Base-by-base conservation (phyloP, 352 stramenopile species). In the Globisporangium radiosum region DNA sequence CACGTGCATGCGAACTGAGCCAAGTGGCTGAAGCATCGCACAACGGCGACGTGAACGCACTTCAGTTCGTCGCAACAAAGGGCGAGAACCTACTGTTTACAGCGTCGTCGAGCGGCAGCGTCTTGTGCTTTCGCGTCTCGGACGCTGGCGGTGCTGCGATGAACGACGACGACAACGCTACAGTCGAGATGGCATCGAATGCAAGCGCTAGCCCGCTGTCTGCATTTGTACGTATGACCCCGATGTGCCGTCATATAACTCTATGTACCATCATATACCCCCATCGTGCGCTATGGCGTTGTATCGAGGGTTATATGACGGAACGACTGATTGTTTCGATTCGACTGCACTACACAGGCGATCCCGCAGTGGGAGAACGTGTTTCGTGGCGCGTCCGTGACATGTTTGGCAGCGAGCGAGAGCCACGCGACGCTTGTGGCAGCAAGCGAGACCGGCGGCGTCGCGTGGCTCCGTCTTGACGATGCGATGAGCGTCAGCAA, bases 401-500 rank as follows among this genome's bases (percentile, higher is more conserved):
- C 81, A 44, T 76, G 78, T 47, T 51, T 93, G 48, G 81, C 91
- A 55, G 73, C 75, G 9, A 81, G 73, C 52, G 71, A 74, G 44
- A 68, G 56, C 40, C 60, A 69, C n/a, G 60, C 72, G 5, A 82
- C 64, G 54, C 66, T 88, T 36, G 80, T 90, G 15, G 72, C 71
- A 45, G 79, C 70, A 17, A 87, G 75, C 25, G 71, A 77, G 33
- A 56, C 63, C 47, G 84, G 84, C 54, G 62, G 77, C 38, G 53
- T 90, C 38, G 81, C 75, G 57, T 93, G 84, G 84, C 63, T 90
- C 33, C 73, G 78, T 39, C 73, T 93, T 10, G 78, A 88, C 62
- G 70, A 85, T 15, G 45, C 38, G 13, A 70, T 74, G 59, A 69
- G 63, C 57, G 60, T 84, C 59, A 68, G 69, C n/a, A 84, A 72